Base-by-base conservation (phyloP, 2,329 filamentous ascomycete genomes). In the Microdochium nivale region DNA sequence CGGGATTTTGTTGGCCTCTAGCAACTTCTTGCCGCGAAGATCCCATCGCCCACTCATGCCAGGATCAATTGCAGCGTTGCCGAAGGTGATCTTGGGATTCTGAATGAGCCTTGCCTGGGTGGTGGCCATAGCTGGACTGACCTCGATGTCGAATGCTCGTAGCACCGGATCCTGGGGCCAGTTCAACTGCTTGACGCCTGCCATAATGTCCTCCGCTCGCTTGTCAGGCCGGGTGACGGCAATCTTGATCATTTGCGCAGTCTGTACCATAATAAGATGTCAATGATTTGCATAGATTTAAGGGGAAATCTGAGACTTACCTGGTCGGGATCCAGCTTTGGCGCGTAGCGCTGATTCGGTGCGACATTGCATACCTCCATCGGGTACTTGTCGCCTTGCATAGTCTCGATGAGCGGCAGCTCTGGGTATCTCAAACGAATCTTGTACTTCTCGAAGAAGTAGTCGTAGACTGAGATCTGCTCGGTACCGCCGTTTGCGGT, bases 201-300 rank as follows among this genome's bases (percentile, higher is more conserved):
- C 65, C 48, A 83, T 70, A 58, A 97, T 90, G 21, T 87, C 81
- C 0, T 65, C 59, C 57, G 81, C 79, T n/a, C 94, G 87, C 27
- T 83, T 65, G 0, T 66, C 65, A 0, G 94, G 94, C 1, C 85
- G 79, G 5, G 87, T 89, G 3, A 96, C 92, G 0, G 92, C 91
- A 60, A 92, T 90, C 67, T 87, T 92, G 72, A 99, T 96, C 94
- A 99, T 99, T 4, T 78, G 70, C 0, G 85, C 73, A 0, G 92
- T 96, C 70, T 95, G 76, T 0, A 70, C 25, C n/a, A 24, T 30
- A 9, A 43, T 52, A 50, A 55, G 53, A 23, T 19, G 21, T n/a
- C 14, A 16, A 25, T 11, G 13, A 14, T 46, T 32, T 23, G 27
- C 16, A n/a, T 14, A 9, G 33, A 24, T 49, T 14, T 7, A 51